A percentile compares a stretch with the other conserved stretches of the same genome.
Evolutionary conservation across 495 filamentous ascomycete genomes (phyloP).

Genomic region (Aspergillus cristatus): DNA sequence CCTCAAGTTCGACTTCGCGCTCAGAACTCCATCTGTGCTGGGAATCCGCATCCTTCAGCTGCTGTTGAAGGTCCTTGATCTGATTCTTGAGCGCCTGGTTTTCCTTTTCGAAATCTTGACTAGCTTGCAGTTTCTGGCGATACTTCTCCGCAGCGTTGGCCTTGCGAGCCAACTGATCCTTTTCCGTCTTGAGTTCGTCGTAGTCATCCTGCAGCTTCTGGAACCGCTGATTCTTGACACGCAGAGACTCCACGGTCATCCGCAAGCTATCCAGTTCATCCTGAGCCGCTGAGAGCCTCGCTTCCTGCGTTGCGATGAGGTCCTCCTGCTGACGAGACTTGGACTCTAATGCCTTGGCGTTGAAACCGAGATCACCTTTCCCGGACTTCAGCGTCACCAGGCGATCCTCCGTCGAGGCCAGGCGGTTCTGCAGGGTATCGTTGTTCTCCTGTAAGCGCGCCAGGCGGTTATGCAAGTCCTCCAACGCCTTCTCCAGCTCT

Average conservation of each 20-base stretch:
- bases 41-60: conserved; percentile 45
- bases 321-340: conserved; percentile 46
- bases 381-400: conserved; percentile 35
- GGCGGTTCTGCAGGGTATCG: conserved; percentile 37
- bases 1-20: conserved; percentile 48
- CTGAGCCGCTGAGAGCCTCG: conserved; percentile 38
- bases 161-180: conserved; percentile 67
- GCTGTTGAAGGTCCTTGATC: conserved; percentile 46
- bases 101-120: conserved; percentile 62
- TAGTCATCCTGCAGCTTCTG: conserved; percentile 58
- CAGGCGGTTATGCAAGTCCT: conserved; percentile 46
- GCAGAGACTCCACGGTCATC: conserved; percentile 33
- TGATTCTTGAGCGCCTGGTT: conserved; percentile 54
- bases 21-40: conserved; percentile 36
- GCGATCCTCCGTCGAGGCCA: conserved; percentile 39
- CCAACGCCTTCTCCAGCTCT: conserved; percentile 41
- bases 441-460: conserved; percentile 51
- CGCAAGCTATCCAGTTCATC: conserved; percentile 34
- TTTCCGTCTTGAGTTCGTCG: conserved; percentile 61
- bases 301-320: conserved; percentile 49
- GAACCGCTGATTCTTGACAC: conserved; percentile 36
- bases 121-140: conserved; percentile 64
- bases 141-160: conserved; percentile 69
- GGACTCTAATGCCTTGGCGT: conserved; percentile 36
- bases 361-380: conserved; percentile 35